Base-by-base conservation (phyloP, 2,329 filamentous ascomycete genomes). In the Chalaropsis ovoidea region DNA sequence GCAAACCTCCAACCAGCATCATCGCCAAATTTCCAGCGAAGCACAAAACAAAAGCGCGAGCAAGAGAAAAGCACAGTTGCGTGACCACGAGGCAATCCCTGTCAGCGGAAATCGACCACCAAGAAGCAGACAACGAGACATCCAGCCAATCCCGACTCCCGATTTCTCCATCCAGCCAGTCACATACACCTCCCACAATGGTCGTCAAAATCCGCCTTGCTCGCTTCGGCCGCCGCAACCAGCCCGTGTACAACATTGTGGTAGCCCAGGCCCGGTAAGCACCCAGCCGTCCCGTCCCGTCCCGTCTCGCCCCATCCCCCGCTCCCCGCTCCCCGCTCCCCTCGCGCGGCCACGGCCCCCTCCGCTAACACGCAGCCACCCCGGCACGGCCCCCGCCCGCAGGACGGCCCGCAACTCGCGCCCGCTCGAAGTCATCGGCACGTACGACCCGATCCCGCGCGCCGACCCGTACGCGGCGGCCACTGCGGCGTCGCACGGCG, bases 171-270 rank as follows among this genome's bases (percentile, higher is more conserved):
- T 2, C 22, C 31, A 35, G 35, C n/a, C 31, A 42, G n/a, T 5
- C 8, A 6, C 35, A 39, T 10, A 39, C n/a, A 17, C 15, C 22
- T 19, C n/a, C 60, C 60, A 41, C 71, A 63, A 96, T 99, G 94
- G 93, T 97, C 69, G 82, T 99, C 72, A 89, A 89, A 75, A 94
- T 99, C 76, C 88, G 94, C 67, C 86, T 99, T 71, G 89, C 94
- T 71, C 92, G 94, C 75, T 96, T 97, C 75, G 91, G 92, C 74
- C 90, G 88, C 75, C 85, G 83, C 70, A 92, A 95, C 74, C 75
- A 84, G n/a, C 93, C 94, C 1, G 88, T 96, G 72, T 99, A 96
- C 82, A 99, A 99, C 79, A 96, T 99, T 69, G 90, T 97, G 70
- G 89, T 99, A 69, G 84, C 91, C 17, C 93, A 97, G 73, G 92